These are phyloP conservation scores for Chaetomiaceae sp. DNA, from an alignment of 2,329 filamentous ascomycete genomes.

Conservation along the genomic window DNA sequence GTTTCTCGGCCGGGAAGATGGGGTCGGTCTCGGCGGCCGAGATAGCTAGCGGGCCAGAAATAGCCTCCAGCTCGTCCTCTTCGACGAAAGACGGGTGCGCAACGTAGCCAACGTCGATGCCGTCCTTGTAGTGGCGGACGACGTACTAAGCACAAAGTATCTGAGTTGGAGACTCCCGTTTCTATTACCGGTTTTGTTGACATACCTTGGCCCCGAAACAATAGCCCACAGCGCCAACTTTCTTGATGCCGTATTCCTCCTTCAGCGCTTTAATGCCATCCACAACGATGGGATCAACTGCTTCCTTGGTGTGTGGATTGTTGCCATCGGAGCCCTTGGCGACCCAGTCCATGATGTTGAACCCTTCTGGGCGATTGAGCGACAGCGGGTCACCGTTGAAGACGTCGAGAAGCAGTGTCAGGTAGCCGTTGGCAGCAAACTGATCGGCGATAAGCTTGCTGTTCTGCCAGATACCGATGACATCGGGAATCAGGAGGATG, in stretches of 20 bases:
- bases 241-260: constrained; percentile 51
- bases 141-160: constrained; percentile 52
- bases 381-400: constrained; percentile 62
- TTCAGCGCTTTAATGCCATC: constrained; percentile 55
- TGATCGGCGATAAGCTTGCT: constrained; percentile 67
- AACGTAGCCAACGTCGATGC: constrained; percentile 65
- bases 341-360: constrained; percentile 43
- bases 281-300: constrained; percentile 46
- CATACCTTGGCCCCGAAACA: constrained; percentile 69
- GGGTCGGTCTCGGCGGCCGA: constrained; percentile 59
- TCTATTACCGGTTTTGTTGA: no score
- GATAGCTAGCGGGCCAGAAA: constrained; percentile 66
- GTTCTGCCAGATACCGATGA: constrained; percentile 55
- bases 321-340: constrained; percentile 43
- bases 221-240: constrained; percentile 64
- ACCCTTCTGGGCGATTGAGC: constrained; percentile 44
- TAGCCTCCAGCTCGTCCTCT: constrained; percentile 59
- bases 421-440: constrained; percentile 68
- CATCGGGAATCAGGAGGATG: constrained; percentile 46
- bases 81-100: constrained; percentile 76
- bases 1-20: constrained; percentile 61
- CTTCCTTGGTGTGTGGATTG: constrained; percentile 44
- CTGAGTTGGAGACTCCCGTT: neutral
- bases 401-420: constrained; percentile 64
- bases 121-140: constrained; percentile 58